Conservation (phyloP, 1,284 basidiomycete species). For the Ustilago loliicola region DNA sequence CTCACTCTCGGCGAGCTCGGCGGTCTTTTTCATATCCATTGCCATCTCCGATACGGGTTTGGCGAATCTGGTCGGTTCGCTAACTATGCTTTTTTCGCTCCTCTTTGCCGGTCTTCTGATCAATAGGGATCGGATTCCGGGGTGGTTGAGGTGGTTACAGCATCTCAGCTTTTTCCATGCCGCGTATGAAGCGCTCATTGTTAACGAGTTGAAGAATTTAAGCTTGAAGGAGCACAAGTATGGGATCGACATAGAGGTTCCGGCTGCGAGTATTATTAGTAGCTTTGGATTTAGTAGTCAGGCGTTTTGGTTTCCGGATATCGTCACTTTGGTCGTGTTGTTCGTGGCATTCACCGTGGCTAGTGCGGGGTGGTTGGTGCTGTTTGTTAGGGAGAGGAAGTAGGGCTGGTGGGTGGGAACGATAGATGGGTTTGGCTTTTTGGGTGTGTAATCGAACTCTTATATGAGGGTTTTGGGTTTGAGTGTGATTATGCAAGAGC, state of each 20-base stretch:
- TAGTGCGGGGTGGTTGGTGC: slow-evolving; percentile 41
- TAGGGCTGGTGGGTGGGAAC: not conserved
- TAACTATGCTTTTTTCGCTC: slow-evolving; percentile 93
- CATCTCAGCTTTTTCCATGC: slow-evolving; percentile 97
- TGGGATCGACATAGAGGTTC: slow-evolving; percentile 61
- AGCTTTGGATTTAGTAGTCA: slow-evolving; percentile 58
- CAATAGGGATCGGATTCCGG: slow-evolving; percentile 86
- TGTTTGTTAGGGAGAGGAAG: slow-evolving; percentile 57
- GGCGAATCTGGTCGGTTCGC: slow-evolving; percentile 90
- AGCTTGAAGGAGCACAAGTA: slow-evolving; percentile 80
- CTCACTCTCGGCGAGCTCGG: slow-evolving; percentile 91
- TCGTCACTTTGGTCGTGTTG: slow-evolving; percentile 36
- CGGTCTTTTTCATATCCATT: slow-evolving; percentile 89
- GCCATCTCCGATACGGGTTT: slow-evolving; percentile 86
- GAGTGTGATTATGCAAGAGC: no score
- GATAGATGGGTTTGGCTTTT: not conserved
- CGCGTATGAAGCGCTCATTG: slow-evolving; percentile 94
- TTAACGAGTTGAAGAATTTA: slow-evolving; percentile 94
- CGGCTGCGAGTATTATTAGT: slow-evolving; percentile 54
- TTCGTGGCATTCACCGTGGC: slow-evolving; percentile 39
- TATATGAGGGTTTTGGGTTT: not conserved
- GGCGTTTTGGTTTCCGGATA: slow-evolving; percentile 60
- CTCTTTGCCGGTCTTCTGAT: slow-evolving; percentile 95
- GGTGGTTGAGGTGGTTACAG: slow-evolving; percentile 84
- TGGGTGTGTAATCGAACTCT: slow-evolving; percentile 8